Evolutionary conservation across 352 stramenopile genomes (phyloP).

Genomic region (Aphanomyces astaci): DNA sequence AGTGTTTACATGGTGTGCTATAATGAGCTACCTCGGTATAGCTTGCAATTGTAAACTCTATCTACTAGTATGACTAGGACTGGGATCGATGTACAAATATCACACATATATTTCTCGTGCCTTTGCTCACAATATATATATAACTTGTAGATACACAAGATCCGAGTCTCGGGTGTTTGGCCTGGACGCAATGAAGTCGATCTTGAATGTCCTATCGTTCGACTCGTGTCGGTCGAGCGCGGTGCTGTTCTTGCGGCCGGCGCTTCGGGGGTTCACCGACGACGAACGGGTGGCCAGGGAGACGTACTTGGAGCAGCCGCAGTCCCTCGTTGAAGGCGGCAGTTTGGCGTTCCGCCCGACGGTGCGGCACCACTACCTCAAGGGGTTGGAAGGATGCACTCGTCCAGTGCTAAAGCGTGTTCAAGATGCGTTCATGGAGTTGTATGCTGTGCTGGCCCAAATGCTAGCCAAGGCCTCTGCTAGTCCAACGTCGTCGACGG

Average conservation of each 20-base stretch:
- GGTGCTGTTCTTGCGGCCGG: conserved; percentile 74
- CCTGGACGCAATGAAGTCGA: conserved; percentile 70
- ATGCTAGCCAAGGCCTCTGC: conserved; percentile 34
- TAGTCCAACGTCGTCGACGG: conserved; percentile 24
- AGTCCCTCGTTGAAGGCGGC: not conserved
- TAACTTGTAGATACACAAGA: conserved; percentile 30
- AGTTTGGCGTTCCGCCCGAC: conserved; percentile 70
- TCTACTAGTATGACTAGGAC: too few relatives aligned
- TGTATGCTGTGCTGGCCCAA: conserved; percentile 62
- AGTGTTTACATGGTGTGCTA: too few relatives aligned
- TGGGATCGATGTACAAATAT: too few relatives aligned
- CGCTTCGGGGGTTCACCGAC: conserved; percentile 77
- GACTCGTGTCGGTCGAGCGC: conserved; percentile 67
- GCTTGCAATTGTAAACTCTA: too few relatives aligned
- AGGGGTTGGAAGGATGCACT: conserved; percentile 77
- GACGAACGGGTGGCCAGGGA: conserved; percentile 68
- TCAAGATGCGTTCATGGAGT: conserved; percentile 59
- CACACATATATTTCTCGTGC: too few relatives aligned
- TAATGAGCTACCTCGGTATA: too few relatives aligned
- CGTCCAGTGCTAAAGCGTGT: conserved; percentile 46
- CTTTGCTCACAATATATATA: too few relatives aligned
- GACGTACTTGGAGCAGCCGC: conserved; percentile 4
- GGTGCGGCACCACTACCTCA: conserved; percentile 79
- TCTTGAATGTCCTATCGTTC: conserved; percentile 63
- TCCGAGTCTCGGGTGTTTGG: conserved; percentile 71